A percentile compares a stretch with the other conserved stretches of the same genome.
Evolutionary conservation across 352 stramenopile species (phyloP).

Genomic region (Globisporangium polare): DNA sequence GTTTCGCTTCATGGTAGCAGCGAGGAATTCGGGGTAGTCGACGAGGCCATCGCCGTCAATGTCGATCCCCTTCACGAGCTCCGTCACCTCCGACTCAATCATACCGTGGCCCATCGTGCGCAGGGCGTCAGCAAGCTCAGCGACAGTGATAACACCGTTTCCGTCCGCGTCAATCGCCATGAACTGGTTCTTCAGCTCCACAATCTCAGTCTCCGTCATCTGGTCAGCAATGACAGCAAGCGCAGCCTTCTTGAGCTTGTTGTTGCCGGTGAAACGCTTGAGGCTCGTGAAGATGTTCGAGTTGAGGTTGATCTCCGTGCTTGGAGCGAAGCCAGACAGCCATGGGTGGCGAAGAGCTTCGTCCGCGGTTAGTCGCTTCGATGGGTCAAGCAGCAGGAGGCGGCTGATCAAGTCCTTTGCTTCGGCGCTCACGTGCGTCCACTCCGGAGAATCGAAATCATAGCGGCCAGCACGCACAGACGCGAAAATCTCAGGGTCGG

Average conservation of each 20-base stretch:
- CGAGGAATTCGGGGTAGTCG: conserved; percentile 90
- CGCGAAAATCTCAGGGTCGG: conserved; percentile 88
- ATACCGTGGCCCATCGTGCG: conserved; percentile 81
- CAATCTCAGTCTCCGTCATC: conserved; percentile 81
- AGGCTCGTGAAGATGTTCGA: conserved; percentile 83
- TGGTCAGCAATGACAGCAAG: conserved; percentile 84
- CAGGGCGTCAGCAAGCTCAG: conserved; percentile 80
- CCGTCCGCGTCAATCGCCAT: conserved; percentile 84
- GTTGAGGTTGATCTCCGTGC: conserved; percentile 72
- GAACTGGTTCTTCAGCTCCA: conserved; percentile 84
- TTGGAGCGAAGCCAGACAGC: conserved; percentile 76
- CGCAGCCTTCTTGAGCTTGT: conserved; percentile 89
- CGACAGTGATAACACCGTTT: conserved; percentile 88
- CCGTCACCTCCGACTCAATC: conserved; percentile 87
- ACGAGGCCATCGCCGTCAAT: conserved; percentile 86
- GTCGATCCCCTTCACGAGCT: conserved; percentile 87
- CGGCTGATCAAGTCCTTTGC: conserved; percentile 95
- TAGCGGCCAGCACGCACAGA: conserved; percentile 75
- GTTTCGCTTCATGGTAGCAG: conserved; percentile 90
- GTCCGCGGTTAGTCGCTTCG: conserved; percentile 89
- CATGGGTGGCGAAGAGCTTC: conserved; percentile 83
- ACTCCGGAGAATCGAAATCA: conserved; percentile 86
- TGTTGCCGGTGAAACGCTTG: conserved; percentile 86
- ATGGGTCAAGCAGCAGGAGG: conserved; percentile 91
- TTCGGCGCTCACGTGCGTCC: conserved; percentile 73